Conservation (phyloP, 164 flowering plant species). For the Nelumbo lutea region DNA sequence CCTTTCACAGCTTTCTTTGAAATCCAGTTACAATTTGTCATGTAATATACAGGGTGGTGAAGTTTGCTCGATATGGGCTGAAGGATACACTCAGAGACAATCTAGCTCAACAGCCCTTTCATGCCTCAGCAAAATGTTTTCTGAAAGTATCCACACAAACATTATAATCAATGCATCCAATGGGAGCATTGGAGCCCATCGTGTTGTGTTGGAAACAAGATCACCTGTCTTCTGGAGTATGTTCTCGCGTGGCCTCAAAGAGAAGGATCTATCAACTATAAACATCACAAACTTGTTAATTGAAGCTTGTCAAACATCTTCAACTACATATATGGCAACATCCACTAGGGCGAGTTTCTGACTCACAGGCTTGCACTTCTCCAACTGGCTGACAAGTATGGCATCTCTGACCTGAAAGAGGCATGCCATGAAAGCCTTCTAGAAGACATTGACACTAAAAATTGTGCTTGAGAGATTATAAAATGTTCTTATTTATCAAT, state of each 20-base stretch:
- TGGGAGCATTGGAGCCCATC: slow-evolving; percentile 76
- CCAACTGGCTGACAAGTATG: slow-evolving; percentile 66
- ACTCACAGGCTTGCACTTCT: no score
- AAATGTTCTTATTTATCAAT: slow-evolving; percentile 59
- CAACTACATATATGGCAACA: slow-evolving; percentile 63
- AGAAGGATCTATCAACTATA: slow-evolving; percentile 70
- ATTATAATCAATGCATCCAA: slow-evolving; percentile 67
- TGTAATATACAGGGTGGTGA: slow-evolving; percentile 56
- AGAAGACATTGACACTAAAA: no score
- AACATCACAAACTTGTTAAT: slow-evolving; percentile 84
- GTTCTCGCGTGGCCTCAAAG: slow-evolving; percentile 86
- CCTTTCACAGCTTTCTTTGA: background rate
- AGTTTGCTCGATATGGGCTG: slow-evolving; percentile 72
- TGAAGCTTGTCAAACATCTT: slow-evolving; percentile 71
- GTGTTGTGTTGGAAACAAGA: slow-evolving; percentile 71
- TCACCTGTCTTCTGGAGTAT: slow-evolving; percentile 92
- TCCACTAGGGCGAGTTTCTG: slow-evolving; percentile 67
- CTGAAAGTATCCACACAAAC: no score
- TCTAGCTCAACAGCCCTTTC: slow-evolving; percentile 49
- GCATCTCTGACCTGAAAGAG: no score
- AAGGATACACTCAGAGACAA: slow-evolving; percentile 30
- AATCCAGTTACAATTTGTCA: background rate
- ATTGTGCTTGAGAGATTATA: slow-evolving; percentile 90
- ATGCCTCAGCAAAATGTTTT: slow-evolving; percentile 73
- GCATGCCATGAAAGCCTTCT: no score